A percentile compares a stretch with the other conserved stretches of the same genome.
These are phyloP conservation scores for Wallacemonas collosoma DNA, from an alignment of 208 protist genomes.

Conservation along the genomic window DNA sequence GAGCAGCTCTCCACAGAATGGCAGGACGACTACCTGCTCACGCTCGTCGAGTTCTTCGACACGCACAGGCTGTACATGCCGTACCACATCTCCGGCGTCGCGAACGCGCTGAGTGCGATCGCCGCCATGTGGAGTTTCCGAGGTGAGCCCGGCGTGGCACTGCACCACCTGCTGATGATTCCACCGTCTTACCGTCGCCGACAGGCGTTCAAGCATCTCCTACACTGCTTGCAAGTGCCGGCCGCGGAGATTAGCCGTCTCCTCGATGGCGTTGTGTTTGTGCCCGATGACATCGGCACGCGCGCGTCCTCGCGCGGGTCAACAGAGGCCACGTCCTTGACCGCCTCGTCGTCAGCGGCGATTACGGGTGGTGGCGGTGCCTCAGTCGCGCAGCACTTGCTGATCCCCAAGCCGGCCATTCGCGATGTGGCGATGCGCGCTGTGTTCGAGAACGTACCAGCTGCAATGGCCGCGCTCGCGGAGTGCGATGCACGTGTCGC, in stretches of 20 bases:
- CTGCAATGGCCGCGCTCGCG: conserved; percentile 56
- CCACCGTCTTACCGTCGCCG: conserved; percentile 77
- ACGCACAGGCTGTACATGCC: conserved; percentile 71
- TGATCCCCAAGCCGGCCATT: conserved; percentile 74
- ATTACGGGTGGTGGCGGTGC: neutral
- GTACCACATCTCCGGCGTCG: conserved; percentile 84
- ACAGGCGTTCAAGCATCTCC: conserved; percentile 77
- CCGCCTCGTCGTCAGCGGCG: neutral
- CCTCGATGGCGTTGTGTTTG: conserved; percentile 70
- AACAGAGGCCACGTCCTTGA: conserved; percentile 13
- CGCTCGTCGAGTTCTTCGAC: conserved; percentile 68
- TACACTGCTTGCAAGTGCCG: conserved; percentile 71
- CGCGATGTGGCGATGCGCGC: conserved; percentile 64
- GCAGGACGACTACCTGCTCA: conserved; percentile 78
- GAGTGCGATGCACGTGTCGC: conserved; percentile 59
- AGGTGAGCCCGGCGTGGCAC: conserved; percentile 75
- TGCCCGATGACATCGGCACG: conserved; percentile 36
- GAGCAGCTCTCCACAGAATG: conserved; percentile 77
- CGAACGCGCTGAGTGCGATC: conserved; percentile 82
- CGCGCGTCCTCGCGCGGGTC: neutral
- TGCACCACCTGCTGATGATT: conserved; percentile 66
- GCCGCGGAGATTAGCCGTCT: conserved; percentile 47
- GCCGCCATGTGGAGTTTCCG: conserved; percentile 86
- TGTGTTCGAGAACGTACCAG: conserved; percentile 71
- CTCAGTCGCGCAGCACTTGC: conserved; percentile 69